phyloP scores from a whole-genome alignment of 805 yeast species.

The Kodamaea jinghongensis region DNA sequence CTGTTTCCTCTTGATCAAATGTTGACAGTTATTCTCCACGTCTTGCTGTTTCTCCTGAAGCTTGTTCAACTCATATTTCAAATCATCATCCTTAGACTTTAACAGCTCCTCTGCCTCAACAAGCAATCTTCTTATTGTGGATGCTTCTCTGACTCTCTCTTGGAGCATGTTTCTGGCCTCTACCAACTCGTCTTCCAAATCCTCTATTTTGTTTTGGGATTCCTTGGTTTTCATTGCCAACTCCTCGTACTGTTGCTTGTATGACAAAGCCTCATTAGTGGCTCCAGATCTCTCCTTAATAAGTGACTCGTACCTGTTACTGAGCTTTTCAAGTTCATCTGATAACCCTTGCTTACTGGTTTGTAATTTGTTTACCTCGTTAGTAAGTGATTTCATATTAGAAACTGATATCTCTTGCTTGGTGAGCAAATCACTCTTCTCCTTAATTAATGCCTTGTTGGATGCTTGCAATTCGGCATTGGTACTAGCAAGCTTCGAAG shows the following conservation, averaged over 20 bases:
- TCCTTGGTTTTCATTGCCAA: slow-evolving; percentile 66
- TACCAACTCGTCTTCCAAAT: slow-evolving; percentile 76
- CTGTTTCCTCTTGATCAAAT: slow-evolving; percentile 44
- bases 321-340: slow-evolving; percentile 39
- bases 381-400: slow-evolving; percentile 27
- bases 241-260: slow-evolving; percentile 73
- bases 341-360: slow-evolving; percentile 40
- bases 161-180: slow-evolving; percentile 72
- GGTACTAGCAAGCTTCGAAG: slow-evolving; percentile 40
- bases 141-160: slow-evolving; percentile 77
- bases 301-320: slow-evolving; percentile 34
- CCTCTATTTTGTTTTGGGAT: slow-evolving; percentile 54
- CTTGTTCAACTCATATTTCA: slow-evolving; percentile 49
- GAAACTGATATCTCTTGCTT: slow-evolving; percentile 41
- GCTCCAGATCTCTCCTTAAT: slow-evolving; percentile 32
- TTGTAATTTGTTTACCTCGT: slow-evolving; percentile 40
- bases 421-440: slow-evolving; percentile 39
- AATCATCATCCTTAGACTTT: slow-evolving; percentile 50
- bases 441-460: slow-evolving; percentile 33
- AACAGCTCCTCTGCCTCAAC: slow-evolving; percentile 65
- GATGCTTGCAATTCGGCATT: slow-evolving; percentile 38
- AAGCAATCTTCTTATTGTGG: slow-evolving; percentile 66
- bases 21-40: slow-evolving; percentile 51
- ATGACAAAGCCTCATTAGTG: slow-evolving; percentile 38
- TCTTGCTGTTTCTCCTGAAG: slow-evolving; percentile 60